Evolutionary conservation across 352 stramenopile genomes (phyloP).

Genomic region (Phytophthora cactorum): DNA sequence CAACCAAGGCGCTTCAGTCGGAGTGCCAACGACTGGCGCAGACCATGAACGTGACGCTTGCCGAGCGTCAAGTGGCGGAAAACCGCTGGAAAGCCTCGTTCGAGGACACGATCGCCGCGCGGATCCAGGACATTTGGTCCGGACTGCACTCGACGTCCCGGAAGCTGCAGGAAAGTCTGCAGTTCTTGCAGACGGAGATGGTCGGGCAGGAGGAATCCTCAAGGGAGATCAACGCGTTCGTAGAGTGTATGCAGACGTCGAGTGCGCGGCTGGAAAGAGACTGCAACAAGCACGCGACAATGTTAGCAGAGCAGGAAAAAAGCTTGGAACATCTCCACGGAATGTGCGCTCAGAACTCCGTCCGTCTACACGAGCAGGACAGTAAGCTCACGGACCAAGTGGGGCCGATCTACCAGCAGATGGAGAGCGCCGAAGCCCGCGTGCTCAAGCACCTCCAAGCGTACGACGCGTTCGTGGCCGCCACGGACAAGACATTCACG

Average conservation of each 20-base stretch:
- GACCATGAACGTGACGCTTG: slow-evolving; percentile 41
- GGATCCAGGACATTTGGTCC: slow-evolving; percentile 65
- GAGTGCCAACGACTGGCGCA: slow-evolving; percentile 43
- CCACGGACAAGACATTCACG: slow-evolving; percentile 41
- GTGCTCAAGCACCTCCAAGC: slow-evolving; percentile 23
- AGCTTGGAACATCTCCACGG: slow-evolving; percentile 42
- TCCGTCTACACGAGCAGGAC: slow-evolving; percentile 38
- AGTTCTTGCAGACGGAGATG: slow-evolving; percentile 55
- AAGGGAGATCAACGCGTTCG: slow-evolving; percentile 36
- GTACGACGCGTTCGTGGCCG: slow-evolving; percentile 33
- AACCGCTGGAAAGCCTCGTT: slow-evolving; percentile 71
- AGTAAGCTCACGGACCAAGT: slow-evolving; percentile 32
- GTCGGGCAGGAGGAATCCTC: slow-evolving; percentile 50
- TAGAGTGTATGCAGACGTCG: slow-evolving; percentile 38
- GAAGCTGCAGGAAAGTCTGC: slow-evolving; percentile 46
- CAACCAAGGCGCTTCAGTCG: slow-evolving; percentile 28
- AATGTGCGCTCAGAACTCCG: slow-evolving; percentile 31
- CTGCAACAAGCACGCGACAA: slow-evolving; percentile 19
- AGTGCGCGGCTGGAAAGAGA: slow-evolving; percentile 28
- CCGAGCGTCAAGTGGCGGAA: slow-evolving; percentile 46
- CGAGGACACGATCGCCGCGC: slow-evolving; percentile 48
- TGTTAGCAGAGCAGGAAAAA: slow-evolving; percentile 34
- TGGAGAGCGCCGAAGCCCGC: slow-evolving; percentile 15
- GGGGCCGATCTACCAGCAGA: slow-evolving; percentile 25
- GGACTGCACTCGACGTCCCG: slow-evolving; percentile 42